These are phyloP conservation scores for Globisporangium iwayamae DNA, from an alignment of 352 stramenopile genomes.

Conservation along the genomic window DNA sequence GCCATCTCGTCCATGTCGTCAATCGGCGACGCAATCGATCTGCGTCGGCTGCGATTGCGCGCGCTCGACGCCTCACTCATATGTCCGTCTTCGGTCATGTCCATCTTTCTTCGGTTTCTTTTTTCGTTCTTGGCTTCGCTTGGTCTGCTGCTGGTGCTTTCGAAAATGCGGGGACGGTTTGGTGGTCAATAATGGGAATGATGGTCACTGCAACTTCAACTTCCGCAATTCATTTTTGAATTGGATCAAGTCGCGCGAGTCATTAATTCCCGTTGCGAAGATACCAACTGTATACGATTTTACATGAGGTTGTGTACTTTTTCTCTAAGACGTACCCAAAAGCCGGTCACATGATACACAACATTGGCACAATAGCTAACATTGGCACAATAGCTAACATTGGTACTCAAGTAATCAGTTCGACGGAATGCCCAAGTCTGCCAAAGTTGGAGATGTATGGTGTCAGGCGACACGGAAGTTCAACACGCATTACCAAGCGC, in stretches of 20 bases:
- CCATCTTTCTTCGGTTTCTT: not conserved
- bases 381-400: too few species aligned
- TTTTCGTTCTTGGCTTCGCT: not conserved
- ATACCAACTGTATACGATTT: too few species aligned
- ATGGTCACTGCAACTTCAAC: constrained; percentile 47
- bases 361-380: too few species aligned
- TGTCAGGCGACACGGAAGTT: too few species aligned
- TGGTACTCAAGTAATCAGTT: too few species aligned
- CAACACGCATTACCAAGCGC: too few species aligned
- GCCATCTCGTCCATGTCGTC: constrained; percentile 46
- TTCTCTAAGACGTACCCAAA: too few species aligned
- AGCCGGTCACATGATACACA: too few species aligned
- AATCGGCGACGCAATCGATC: constrained; percentile 25
- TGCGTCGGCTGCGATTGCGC: constrained; percentile 34
- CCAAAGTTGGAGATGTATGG: too few species aligned
- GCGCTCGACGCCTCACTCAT: constrained; percentile 78
- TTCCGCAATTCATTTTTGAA: constrained; percentile 25
- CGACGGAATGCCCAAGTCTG: too few species aligned
- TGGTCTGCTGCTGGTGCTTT: not conserved
- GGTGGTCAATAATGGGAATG: constrained; percentile 22
- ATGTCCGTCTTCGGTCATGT: constrained; percentile 55
- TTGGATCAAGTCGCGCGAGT: not conserved
- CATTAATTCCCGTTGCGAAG: too few species aligned
- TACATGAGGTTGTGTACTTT: too few species aligned
- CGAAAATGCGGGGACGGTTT: constrained; percentile 17